Evolutionary conservation across 352 stramenopile species (phyloP), one percentile per base, ranked within the genome.

Genomic region (Chrysophaeum taylorii): DNA sequence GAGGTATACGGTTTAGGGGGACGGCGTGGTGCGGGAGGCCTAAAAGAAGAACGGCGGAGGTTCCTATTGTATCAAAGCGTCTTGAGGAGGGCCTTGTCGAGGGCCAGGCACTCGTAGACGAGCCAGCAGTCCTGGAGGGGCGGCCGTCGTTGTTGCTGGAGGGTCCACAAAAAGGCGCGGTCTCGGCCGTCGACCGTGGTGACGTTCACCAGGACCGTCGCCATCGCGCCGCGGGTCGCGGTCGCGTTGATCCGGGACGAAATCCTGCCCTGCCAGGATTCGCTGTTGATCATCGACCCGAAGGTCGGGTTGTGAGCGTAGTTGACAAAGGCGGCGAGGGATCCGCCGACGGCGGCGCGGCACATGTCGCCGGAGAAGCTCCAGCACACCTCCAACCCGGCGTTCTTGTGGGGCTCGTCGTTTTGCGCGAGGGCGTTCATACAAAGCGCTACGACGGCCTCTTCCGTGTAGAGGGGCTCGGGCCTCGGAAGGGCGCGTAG

Each of bases 301-400:
- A 86, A 86, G 2, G 78, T 74, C 15, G 81, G 81, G 71, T 86
- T 86, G 15, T 68, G 70, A 2, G 81, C 79, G 70, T 82, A 80
- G 4, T 71, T 45, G 31, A 81, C 68, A 70, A 86, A 86, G 33
- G 75, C 64, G 48, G 82, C 78, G 2, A 84, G 60, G 23, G 61
- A 79, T 15, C 79, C 79, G 33, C 81, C 79, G 23, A 79, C 64
- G 23, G 79, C 73, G 45, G 78, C 79, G 9, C 79, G 71, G 41
- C 78, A 83, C 57, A 72, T 67, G 73, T 86, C 81, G 29, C 74
- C 82, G 29, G 71, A 77, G 76, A 80, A 86, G 45, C 79, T 71
- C 37, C 76, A 86, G 50, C 79, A 85, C 36, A 80, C 62, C 64
- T 82, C 74, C 7, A 86, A 60, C 41, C 77, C 75, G 5, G 67